These are phyloP conservation scores for Bisporella sp. DNA, from an alignment of 2,329 filamentous ascomycete species.

Conservation along the genomic window DNA sequence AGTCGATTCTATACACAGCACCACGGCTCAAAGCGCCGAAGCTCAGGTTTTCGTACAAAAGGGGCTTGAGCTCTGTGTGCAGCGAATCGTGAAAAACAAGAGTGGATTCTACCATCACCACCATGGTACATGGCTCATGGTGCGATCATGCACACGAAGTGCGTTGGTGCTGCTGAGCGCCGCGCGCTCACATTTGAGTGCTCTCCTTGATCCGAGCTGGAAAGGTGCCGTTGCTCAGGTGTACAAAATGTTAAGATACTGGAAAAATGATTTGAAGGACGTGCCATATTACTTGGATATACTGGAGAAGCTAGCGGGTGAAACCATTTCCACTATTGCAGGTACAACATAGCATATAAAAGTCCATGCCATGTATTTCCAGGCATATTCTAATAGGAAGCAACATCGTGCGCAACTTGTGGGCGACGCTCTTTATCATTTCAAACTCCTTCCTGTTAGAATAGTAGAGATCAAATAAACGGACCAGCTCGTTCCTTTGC, in stretches of 20 bases:
- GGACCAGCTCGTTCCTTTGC: no score
- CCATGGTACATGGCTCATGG: constrained; percentile 19
- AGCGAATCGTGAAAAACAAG: constrained; percentile 29
- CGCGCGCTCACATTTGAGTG: constrained; percentile 3
- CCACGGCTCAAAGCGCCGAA: background rate
- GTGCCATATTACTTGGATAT: constrained; percentile 1
- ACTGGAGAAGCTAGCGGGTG: constrained; percentile 2
- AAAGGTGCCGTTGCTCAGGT: constrained; percentile 11
- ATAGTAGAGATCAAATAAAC: no score
- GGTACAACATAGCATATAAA: no score
- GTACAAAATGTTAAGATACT: constrained; percentile 14
- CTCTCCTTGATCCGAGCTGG: constrained; percentile 15
- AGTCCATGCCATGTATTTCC: no score
- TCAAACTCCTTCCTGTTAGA: no score
- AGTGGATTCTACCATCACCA: constrained; percentile 17
- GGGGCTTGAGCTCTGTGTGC: constrained; percentile 25
- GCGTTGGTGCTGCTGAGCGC: constrained; percentile 15
- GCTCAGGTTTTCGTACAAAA: constrained; percentile 23
- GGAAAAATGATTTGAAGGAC: constrained; percentile 6
- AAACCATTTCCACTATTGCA: no score
- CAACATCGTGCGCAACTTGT: no score
- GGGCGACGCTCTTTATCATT: no score
- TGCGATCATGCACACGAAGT: constrained; percentile 17
- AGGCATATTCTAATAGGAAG: no score
- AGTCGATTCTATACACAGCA: constrained; percentile 23